Conservation (phyloP, 2,329 filamentous ascomycete species). For the Neopestalotiopsis clavispora region DNA sequence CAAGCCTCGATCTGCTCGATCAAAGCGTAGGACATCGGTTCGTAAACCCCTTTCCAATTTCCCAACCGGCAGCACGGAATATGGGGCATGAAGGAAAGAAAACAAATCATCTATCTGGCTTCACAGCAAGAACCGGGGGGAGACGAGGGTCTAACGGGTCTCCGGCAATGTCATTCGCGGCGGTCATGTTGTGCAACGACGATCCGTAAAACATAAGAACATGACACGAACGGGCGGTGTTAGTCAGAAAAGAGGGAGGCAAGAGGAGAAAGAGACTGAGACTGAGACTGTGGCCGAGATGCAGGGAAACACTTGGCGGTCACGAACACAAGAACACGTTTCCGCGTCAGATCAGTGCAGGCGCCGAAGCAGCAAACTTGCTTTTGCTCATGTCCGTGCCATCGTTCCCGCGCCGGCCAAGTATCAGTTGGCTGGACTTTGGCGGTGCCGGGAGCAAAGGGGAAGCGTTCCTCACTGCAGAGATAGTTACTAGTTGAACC, state of each 20-base stretch:
- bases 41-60: conserved; percentile 3
- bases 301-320: not conserved
- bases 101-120: not conserved
- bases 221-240: conserved; percentile 4
- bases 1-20: not conserved
- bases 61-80: not conserved
- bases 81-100: not conserved
- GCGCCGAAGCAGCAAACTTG: not conserved
- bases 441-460: not conserved
- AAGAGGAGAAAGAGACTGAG: too few relatives aligned
- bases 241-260: not conserved
- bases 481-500: not conserved
- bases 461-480: conserved; percentile 8
- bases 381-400: conserved; percentile 9
- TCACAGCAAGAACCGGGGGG: not conserved
- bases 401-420: not conserved
- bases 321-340: conserved; percentile 8
- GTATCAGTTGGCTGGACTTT: not conserved
- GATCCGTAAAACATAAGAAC: not conserved
- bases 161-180: conserved; percentile 7
- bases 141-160: not conserved
- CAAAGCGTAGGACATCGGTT: conserved; percentile 1
- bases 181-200: conserved; percentile 5
- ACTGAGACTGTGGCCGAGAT: not conserved
- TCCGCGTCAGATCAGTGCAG: not conserved